phyloP scores from a whole-genome alignment of 2,329 filamentous ascomycete genomes.

The Exserohilum rostratum region DNA sequence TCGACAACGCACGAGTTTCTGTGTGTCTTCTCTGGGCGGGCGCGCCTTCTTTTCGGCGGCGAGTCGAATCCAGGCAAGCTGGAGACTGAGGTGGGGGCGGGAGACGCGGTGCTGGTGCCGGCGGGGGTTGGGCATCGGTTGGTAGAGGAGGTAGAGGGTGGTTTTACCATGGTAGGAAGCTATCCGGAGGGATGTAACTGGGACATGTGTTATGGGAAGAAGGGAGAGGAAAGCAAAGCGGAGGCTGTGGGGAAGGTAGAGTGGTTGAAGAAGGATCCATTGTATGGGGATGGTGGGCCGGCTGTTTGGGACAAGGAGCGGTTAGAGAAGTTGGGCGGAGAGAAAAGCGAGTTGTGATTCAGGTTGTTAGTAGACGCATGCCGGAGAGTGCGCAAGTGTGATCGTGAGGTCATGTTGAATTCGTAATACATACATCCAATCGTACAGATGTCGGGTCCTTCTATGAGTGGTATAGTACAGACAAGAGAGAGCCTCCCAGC shows the following conservation, averaged over 20 bases:
- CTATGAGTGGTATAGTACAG: conserved; percentile 10
- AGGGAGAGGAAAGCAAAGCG: conserved; percentile 61
- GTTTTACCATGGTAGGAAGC: conserved; percentile 70
- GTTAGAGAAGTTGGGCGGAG: conserved; percentile 14
- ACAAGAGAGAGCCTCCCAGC: conserved; percentile 14
- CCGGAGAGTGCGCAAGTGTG: background rate
- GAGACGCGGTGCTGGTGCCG: conserved; percentile 69
- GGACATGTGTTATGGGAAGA: conserved; percentile 73
- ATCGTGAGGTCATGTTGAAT: background rate
- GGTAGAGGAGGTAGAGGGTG: conserved; percentile 60
- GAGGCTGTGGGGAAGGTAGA: conserved; percentile 55
- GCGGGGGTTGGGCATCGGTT: conserved; percentile 70
- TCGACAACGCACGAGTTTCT: conserved; percentile 71
- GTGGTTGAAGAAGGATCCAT: conserved; percentile 67
- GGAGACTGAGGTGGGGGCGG: conserved; percentile 61
- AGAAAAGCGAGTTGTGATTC: conserved; percentile 12
- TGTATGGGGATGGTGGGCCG: conserved; percentile 46
- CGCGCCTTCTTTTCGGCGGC: conserved; percentile 69
- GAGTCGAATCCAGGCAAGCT: conserved; percentile 64
- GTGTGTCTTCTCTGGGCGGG: conserved; percentile 63
- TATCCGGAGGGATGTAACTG: conserved; percentile 65
- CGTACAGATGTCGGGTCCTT: conserved; percentile 8
- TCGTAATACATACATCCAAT: background rate
- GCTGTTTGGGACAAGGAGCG: conserved; percentile 30
- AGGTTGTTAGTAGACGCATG: background rate